phyloP scores from a whole-genome alignment of 1,139 yeast genomes.

The Kodamaea derodonti region DNA sequence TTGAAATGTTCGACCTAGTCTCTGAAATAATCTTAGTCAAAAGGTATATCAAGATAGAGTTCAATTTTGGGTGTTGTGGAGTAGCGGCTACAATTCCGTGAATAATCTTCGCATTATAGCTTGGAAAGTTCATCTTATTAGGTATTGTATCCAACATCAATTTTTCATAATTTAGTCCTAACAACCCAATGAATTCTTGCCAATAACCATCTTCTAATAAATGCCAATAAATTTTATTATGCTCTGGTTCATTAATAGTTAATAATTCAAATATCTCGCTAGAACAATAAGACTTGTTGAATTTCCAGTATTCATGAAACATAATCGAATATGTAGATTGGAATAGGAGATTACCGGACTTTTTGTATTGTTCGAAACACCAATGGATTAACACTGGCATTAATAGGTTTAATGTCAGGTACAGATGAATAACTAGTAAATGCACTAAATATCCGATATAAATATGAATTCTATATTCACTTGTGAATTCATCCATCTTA shows the following conservation, averaged over 20 bases:
- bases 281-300: conserved; percentile 16
- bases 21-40: conserved; percentile 10
- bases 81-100: conserved; percentile 13
- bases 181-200: conserved; percentile 19
- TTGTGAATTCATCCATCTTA: conserved; percentile 22
- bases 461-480: conserved; percentile 20
- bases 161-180: conserved; percentile 15
- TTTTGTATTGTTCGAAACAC: conserved; percentile 25
- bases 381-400: conserved; percentile 37
- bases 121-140: conserved; percentile 12
- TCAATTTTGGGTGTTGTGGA: conserved; percentile 24
- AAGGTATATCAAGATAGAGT: conserved; percentile 19
- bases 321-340: conserved; percentile 13
- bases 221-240: conserved; percentile 23
- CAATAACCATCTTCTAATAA: conserved; percentile 29
- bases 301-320: conserved; percentile 29
- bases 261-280: conserved; percentile 1
- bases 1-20: conserved; percentile 9
- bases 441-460: conserved; percentile 35
- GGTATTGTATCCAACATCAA: conserved; percentile 19
- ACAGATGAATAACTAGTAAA: conserved; percentile 33
- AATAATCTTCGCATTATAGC: conserved; percentile 4
- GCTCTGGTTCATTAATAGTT: background rate
- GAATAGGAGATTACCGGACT: conserved; percentile 5
- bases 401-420: conserved; percentile 24